Evolutionary conservation across 331 rosid species (phyloP).

Genomic region (Stylosanthes scabra): DNA sequence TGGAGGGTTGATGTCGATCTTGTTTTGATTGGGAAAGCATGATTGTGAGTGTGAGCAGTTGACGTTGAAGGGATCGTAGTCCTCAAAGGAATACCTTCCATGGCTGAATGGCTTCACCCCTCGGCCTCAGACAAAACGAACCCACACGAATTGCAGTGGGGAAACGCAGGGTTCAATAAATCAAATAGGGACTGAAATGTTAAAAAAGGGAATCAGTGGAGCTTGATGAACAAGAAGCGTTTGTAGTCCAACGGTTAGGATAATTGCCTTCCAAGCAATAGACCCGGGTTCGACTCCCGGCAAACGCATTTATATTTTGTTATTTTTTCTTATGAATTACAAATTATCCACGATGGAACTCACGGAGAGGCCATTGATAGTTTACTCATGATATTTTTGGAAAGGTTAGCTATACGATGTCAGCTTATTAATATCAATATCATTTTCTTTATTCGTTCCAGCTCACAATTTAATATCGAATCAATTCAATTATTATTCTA

Average conservation of each 20-base stretch:
- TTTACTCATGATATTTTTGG: too few species aligned
- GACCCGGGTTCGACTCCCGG: slow-evolving; percentile 99
- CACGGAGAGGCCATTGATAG: too few species aligned
- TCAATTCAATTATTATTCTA: too few species aligned
- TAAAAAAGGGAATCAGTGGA: background rate
- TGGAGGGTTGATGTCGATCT: slow-evolving; percentile 30
- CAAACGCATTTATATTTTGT: too few species aligned
- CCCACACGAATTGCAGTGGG: background rate
- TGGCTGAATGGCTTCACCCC: slow-evolving; percentile 9
- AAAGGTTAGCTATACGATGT: too few species aligned
- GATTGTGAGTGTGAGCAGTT: slow-evolving; percentile 8
- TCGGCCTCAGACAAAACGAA: too few species aligned
- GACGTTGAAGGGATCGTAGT: slow-evolving; percentile 46
- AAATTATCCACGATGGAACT: too few species aligned
- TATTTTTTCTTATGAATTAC: too few species aligned
- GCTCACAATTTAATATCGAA: too few species aligned
- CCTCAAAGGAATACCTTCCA: slow-evolving; percentile 59
- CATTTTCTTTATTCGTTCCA: too few species aligned
- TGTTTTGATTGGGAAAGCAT: slow-evolving; percentile 9
- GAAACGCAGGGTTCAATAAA: background rate
- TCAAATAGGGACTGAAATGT: too few species aligned
- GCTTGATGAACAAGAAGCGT: slow-evolving; percentile 45
- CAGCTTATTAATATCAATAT: too few species aligned
- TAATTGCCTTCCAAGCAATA: slow-evolving; percentile 99
- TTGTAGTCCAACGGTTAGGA: slow-evolving; percentile 99